These are phyloP conservation scores for Fusarium stilboides DNA, from an alignment of 2,329 filamentous ascomycete species.

Conservation along the genomic window DNA sequence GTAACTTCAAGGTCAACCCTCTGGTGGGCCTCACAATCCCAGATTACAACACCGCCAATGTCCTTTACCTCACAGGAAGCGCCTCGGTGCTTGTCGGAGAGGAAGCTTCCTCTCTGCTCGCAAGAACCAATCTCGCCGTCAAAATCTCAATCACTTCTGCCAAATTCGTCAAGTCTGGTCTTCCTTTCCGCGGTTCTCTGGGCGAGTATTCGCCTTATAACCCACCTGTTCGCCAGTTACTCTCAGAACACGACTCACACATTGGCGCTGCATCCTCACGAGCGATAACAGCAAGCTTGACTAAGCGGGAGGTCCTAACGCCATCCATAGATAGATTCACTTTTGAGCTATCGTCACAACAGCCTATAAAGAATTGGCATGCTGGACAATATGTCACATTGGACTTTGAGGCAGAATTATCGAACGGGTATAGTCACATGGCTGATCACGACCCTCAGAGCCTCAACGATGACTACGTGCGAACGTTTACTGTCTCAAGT, in stretches of 20 bases:
- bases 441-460: slow-evolving; percentile 82
- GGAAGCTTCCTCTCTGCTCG: slow-evolving; percentile 73
- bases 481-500: slow-evolving; percentile 87
- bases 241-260: slow-evolving; percentile 65
- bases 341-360: slow-evolving; percentile 56
- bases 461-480: slow-evolving; percentile 86
- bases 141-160: slow-evolving; percentile 74
- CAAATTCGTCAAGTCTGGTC: slow-evolving; percentile 73
- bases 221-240: slow-evolving; percentile 77
- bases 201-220: slow-evolving; percentile 83
- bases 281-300: slow-evolving; percentile 66
- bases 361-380: slow-evolving; percentile 63
- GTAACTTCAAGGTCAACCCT: slow-evolving; percentile 79
- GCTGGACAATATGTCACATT: slow-evolving; percentile 85
- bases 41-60: slow-evolving; percentile 79
- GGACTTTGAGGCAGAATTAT: slow-evolving; percentile 78
- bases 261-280: slow-evolving; percentile 16
- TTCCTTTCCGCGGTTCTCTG: slow-evolving; percentile 76
- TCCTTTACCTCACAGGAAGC: slow-evolving; percentile 81
- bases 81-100: slow-evolving; percentile 76
- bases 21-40: slow-evolving; percentile 79
- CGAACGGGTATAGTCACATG: slow-evolving; percentile 87
- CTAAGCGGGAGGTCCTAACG: slow-evolving; percentile 72
- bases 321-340: slow-evolving; percentile 77
- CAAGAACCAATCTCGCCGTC: slow-evolving; percentile 80